Evolutionary conservation across 2,329 filamentous ascomycete genomes (phyloP), one percentile per base, ranked within the genome.

Genomic region (Helotiales sp.): DNA sequence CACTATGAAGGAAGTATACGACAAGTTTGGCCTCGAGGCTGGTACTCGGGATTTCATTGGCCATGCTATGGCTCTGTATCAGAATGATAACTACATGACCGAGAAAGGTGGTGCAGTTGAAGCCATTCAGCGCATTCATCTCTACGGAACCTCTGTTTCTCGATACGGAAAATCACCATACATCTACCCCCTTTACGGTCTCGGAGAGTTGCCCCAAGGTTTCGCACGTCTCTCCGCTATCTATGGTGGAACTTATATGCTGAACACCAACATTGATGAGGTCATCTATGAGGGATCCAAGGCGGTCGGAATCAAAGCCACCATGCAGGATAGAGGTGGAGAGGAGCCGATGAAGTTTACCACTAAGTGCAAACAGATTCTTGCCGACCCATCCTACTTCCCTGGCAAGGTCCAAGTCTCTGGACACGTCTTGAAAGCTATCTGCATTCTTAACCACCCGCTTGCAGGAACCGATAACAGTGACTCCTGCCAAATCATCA

Each of bases 181-280:
- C 81, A 98, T 99, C 79, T 99, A 99, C 82, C 96, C 95, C 49
- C 87, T 98, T 30, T 99, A 99, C 79, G 95, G 95, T 62, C 86
- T 99, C 50, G 95, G 90, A 73, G 95, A 99, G 80, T 88, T 99
- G 56, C 96, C 95, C 33, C 95, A 99, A 78, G 93, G 93, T 59
- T 99, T 99, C 71, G 95, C 95, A 63, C 93, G 95, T 75, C 85
- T 99, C 54, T 97, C 93, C 38, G 95, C 95, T 74, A 98, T 99
- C 77, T 98, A 99, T 73, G 95, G 95, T 65, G 95, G 95, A 68
- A 99, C 95, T 51, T 99, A 99, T 79, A 99, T 99, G 93, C 88
- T 99, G 71, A 98, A 98, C 82, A 96, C 95, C 67, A 86, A 87
- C 67, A 84, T 99, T 55, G 90, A 98, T 63, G 95, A 99, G 80